Conservation (phyloP, 2,329 filamentous ascomycete genomes). For the Sporothrix humicola region DNA sequence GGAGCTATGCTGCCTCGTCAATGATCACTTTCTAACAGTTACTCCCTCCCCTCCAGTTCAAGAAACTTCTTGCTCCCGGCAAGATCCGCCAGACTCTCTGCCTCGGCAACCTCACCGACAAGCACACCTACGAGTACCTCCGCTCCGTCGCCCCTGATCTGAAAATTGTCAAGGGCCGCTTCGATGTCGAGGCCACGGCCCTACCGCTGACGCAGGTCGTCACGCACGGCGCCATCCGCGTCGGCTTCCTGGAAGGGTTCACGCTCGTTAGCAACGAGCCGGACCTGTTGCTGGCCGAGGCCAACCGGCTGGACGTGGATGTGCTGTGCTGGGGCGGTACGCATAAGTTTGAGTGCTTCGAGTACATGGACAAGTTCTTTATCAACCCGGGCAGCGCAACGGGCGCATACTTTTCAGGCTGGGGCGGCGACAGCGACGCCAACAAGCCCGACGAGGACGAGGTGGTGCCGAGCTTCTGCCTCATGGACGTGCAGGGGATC, state of each 20-base stretch:
- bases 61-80: slow-evolving; percentile 80
- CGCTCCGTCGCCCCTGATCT: slow-evolving; percentile 74
- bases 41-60: slow-evolving; percentile 64
- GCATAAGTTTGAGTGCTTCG: slow-evolving; percentile 71
- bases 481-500: slow-evolving; percentile 98
- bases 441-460: slow-evolving; percentile 72
- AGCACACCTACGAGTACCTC: slow-evolving; percentile 79
- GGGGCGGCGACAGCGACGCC: slow-evolving; percentile 63
- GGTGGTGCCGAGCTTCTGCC: slow-evolving; percentile 86
- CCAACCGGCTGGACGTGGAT: slow-evolving; percentile 71
- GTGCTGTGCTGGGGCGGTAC: slow-evolving; percentile 73
- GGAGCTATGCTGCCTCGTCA: slow-evolving; percentile 29
- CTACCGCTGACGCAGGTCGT: slow-evolving; percentile 70
- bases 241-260: slow-evolving; percentile 72
- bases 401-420: slow-evolving; percentile 65
- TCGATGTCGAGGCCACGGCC: slow-evolving; percentile 69
- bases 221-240: slow-evolving; percentile 67
- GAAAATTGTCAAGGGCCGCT: slow-evolving; percentile 71
- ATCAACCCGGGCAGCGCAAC: slow-evolving; percentile 72
- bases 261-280: slow-evolving; percentile 70
- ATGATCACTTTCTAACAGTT: background rate
- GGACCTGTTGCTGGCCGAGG: slow-evolving; percentile 69
- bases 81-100: slow-evolving; percentile 84
- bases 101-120: slow-evolving; percentile 80
- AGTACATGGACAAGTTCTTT: slow-evolving; percentile 77